Conservation (phyloP, 108 stramenopile species). For the Cyclotella cryptica region DNA sequence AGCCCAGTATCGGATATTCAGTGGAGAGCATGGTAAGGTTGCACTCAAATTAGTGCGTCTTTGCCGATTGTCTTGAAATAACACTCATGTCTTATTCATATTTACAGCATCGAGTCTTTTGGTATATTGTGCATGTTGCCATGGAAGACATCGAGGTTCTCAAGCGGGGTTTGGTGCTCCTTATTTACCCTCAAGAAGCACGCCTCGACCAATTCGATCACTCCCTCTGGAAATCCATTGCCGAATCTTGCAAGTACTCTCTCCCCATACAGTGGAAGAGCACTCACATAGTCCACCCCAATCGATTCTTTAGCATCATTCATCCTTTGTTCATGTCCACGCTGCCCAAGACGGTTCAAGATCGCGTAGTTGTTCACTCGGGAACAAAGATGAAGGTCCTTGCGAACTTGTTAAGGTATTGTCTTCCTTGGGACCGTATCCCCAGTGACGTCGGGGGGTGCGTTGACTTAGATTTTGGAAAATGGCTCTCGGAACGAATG, state of each 20-base stretch:
- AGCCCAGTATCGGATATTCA: slow-evolving; percentile 39
- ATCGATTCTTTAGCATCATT: slow-evolving; percentile 47
- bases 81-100: too few relatives aligned
- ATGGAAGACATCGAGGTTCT: slow-evolving; percentile 30
- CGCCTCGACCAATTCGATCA: slow-evolving; percentile 49
- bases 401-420: slow-evolving; percentile 37
- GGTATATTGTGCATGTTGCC: slow-evolving; percentile 49
- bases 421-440: slow-evolving; percentile 48
- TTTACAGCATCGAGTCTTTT: slow-evolving; percentile 37
- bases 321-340: slow-evolving; percentile 49
- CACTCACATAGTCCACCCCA: slow-evolving; percentile 48
- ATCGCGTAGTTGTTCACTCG: slow-evolving; percentile 45
- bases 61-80: too few relatives aligned
- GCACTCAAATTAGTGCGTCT: too few relatives aligned
- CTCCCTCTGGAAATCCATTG: slow-evolving; percentile 39
- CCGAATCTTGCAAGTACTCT: slow-evolving; percentile 40
- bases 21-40: slow-evolving; percentile 34
- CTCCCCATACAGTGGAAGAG: slow-evolving; percentile 37
- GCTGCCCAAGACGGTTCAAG: slow-evolving; percentile 40
- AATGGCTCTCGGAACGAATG: slow-evolving; percentile 49
- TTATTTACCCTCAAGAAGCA: slow-evolving; percentile 52
- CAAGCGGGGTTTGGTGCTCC: slow-evolving; percentile 29
- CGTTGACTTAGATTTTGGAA: slow-evolving; percentile 39
- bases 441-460: slow-evolving; percentile 45
- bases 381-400: slow-evolving; percentile 53